phyloP scores from a whole-genome alignment of 2,329 filamentous ascomycete genomes.

The Xylaria sp. region DNA sequence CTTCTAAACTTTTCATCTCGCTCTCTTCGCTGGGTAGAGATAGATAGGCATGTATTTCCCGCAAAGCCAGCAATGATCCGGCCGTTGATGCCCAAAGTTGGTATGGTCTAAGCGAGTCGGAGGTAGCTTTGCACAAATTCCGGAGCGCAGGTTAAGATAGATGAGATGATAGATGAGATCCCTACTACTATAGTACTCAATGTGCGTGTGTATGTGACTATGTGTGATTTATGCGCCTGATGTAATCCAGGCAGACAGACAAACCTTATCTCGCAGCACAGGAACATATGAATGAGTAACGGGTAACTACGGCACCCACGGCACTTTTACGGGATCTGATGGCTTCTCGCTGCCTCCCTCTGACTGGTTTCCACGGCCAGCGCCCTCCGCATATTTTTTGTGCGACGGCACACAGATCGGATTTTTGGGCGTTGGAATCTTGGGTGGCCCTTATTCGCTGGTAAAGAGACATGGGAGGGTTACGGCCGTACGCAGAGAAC shows the following conservation, averaged over 20 bases:
- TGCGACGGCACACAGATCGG: constrained; percentile 5
- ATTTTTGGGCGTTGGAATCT: neutral
- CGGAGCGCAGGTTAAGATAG: too few relatives aligned
- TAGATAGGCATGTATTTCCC: neutral
- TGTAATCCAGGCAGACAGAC: too few relatives aligned
- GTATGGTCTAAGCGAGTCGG: too few relatives aligned
- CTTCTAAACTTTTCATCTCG: neutral
- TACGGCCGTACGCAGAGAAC: neutral
- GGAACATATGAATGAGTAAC: too few relatives aligned
- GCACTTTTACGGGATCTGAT: neutral
- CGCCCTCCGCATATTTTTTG: constrained; percentile 9
- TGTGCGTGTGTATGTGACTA: too few relatives aligned
- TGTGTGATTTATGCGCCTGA: too few relatives aligned
- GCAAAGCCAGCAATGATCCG: neutral
- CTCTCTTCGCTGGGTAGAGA: neutral
- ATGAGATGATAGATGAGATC: too few relatives aligned
- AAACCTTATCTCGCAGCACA: neutral
- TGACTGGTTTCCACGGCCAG: neutral
- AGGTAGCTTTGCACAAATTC: too few relatives aligned
- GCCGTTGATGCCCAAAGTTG: neutral
- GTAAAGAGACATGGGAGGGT: neutral
- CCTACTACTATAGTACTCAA: too few relatives aligned
- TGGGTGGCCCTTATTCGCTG: neutral
- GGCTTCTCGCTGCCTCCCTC: neutral
- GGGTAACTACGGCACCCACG: neutral